phyloP scores from a whole-genome alignment of 2,329 filamentous ascomycete genomes.

The Hypomyces rosellus region DNA sequence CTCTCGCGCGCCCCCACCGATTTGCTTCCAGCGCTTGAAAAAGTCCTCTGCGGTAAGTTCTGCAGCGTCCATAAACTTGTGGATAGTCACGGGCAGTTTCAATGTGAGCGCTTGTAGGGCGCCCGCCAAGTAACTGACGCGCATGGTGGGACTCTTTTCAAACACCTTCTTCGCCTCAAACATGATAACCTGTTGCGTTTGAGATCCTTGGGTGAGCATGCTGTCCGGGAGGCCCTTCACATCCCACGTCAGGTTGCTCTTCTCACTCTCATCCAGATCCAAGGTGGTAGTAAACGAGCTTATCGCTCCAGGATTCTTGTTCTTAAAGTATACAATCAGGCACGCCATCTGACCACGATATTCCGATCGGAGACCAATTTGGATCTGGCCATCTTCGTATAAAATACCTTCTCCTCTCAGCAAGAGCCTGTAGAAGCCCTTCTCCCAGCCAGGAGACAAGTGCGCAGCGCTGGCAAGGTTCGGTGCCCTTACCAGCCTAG shows the following conservation, averaged over 20 bases:
- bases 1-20: conserved; percentile 81
- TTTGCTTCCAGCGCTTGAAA: conserved; percentile 99
- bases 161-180: conserved; percentile 84
- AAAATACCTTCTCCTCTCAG: conserved; percentile 78
- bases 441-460: conserved; percentile 89
- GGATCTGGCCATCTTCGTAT: conserved; percentile 91
- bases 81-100: conserved; percentile 78
- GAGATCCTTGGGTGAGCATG: conserved; percentile 63
- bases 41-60: conserved; percentile 86
- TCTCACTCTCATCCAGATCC: conserved; percentile 66
- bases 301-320: conserved; percentile 80
- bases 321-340: conserved; percentile 90
- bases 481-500: conserved; percentile 57
- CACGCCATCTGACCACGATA: conserved; percentile 95
- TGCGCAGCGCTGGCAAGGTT: conserved; percentile 91
- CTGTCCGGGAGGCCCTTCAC: conserved; percentile 85
- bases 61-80: conserved; percentile 96
- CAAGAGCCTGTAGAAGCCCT: conserved; percentile 77
- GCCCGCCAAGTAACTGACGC: conserved; percentile 90
- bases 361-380: conserved; percentile 86
- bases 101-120: conserved; percentile 88
- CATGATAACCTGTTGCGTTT: conserved; percentile 91
- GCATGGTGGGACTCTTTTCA: conserved; percentile 77
- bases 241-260: conserved; percentile 69
- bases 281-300: conserved; percentile 91